Percentiles rank a stretch among this genome's conserved stretches.
Conservation (phyloP, 257 asterid genomes). For the Thymus mandschuricus region DNA sequence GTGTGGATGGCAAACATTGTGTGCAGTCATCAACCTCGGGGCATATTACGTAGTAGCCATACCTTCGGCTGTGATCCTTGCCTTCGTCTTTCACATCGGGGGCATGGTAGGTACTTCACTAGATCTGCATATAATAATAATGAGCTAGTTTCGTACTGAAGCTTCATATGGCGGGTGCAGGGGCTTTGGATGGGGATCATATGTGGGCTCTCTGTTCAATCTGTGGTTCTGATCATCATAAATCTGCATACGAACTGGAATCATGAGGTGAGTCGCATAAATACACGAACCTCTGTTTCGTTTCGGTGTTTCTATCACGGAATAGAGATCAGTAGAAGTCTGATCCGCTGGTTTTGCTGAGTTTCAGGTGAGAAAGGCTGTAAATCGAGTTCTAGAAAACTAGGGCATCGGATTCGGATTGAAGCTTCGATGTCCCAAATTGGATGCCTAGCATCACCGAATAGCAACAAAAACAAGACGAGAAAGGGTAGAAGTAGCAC, state of each 20-base stretch:
- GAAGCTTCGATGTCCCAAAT: background rate
- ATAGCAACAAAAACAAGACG: no score
- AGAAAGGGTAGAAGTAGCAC: background rate
- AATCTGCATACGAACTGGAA: slow-evolving; percentile 65
- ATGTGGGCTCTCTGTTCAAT: slow-evolving; percentile 59
- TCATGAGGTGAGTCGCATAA: slow-evolving; percentile 47
- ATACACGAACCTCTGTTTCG: slow-evolving; percentile 2
- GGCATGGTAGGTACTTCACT: slow-evolving; percentile 53
- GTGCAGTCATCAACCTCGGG: slow-evolving; percentile 67
- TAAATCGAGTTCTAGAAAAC: slow-evolving; percentile 38
- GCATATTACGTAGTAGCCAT: slow-evolving; percentile 69
- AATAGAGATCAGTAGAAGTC: background rate
- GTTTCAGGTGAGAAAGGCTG: slow-evolving; percentile 47
- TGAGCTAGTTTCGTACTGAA: background rate
- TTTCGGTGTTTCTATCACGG: background rate
- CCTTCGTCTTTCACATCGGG: slow-evolving; percentile 56
- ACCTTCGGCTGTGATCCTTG: slow-evolving; percentile 59
- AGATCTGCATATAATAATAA: background rate
- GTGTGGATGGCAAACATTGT: slow-evolving; percentile 76
- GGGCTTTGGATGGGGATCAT: slow-evolving; percentile 86
- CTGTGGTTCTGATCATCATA: slow-evolving; percentile 54
- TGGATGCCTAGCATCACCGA: no score
- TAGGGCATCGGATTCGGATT: background rate
- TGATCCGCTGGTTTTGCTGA: background rate
- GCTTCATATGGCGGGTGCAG: slow-evolving; percentile 31